Percentiles rank a stretch among this genome's conserved stretches.
Conservation (phyloP, 78 protist species). For the slime mould (Dictyostelium discoideum) region dicty_2.7 NC_007088.5:6885501-6886000, state of each 20-base stretch:
- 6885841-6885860: conserved; percentile 20
- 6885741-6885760: background rate
- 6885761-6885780: too few relatives aligned
- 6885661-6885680: background rate
- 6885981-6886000: background rate
- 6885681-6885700: background rate
- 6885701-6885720: too few relatives aligned
- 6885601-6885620: background rate
- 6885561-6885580: background rate
- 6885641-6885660: too few relatives aligned
- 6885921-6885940: too few relatives aligned
- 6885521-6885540: too few relatives aligned
- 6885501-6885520: background rate
- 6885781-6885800: background rate
- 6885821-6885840: background rate
- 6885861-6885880: conserved; percentile 47
- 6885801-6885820: background rate
- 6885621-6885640: too few relatives aligned
- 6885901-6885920: too few relatives aligned
- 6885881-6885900: conserved; percentile 1
- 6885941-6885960: too few relatives aligned
- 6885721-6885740: background rate
- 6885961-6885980: background rate
- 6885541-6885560: background rate
- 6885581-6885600: too few relatives aligned